Base-by-base conservation (phyloP, 148 eudicot species). In the Rhododendron vialii region DNA sequence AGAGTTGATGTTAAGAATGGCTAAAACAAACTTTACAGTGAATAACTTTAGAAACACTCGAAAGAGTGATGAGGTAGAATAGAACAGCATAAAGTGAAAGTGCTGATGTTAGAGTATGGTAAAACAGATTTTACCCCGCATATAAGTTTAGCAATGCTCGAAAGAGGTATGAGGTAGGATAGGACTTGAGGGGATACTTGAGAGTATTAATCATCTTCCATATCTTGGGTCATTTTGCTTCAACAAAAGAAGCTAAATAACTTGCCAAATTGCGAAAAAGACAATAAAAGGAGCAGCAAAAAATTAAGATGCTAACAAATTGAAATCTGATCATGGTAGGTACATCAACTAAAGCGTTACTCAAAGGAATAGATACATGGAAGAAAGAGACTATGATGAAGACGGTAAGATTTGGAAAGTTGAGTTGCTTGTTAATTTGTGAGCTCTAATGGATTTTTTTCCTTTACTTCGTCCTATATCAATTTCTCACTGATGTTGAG, bases 281-380 rank as follows among this genome's bases (percentile, higher is more conserved):
- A n/a, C 26, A 2, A 26, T n/a, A n/a, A 9, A 2, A 67, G 33
- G n/a, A 67, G 15, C 7, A 26, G 2, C 6, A 69, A 24, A n/a
- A 22, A 41, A 41, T 41, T 41, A 17, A 57, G 61, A 78, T 24
- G 8, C 53, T 45, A 26, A 85, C 33, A 50, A 33, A 77, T 30
- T 47, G 51, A 74, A 10, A 57, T 55, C 35, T 55, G 65, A 81
- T 69, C 75, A 69, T 78, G 73, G 30, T 89, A 94, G 94, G 89
- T 36, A 92, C 96, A 36, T 94, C 95, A 50, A 89, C 90, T 7
- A 92, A 90, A 86, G 94, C 95, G 28, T 82, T 92, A 43, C 71
- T 84, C 43, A 92, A 90, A 87, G 96, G 94, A 17, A 48, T 94
- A 1, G 92, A 91, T 26, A 93, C 93, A 20, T 94, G 95, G 96